These are phyloP conservation scores for Colletotrichum paranaense DNA, from an alignment of 2,329 filamentous ascomycete species.

Conservation along the genomic window DNA sequence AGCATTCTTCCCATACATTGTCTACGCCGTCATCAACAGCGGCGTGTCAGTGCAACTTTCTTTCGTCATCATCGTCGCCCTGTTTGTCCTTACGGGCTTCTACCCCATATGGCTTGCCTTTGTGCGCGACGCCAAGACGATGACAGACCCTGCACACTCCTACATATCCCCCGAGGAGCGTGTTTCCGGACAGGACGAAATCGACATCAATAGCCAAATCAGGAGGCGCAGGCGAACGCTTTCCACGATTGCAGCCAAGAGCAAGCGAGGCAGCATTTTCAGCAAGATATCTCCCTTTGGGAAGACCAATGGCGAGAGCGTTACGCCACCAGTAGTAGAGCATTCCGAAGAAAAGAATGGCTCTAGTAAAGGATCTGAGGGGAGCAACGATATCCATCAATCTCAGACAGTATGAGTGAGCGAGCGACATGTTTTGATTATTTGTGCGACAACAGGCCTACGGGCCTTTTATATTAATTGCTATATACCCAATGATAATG, in stretches of 20 bases:
- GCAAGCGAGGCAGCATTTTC: constrained; percentile 28
- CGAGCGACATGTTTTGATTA: constrained; percentile 14
- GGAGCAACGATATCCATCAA: constrained; percentile 21
- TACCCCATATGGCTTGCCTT: constrained; percentile 63
- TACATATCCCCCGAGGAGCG: constrained; percentile 30
- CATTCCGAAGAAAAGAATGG: constrained; percentile 29
- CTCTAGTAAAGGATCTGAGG: constrained; percentile 29
- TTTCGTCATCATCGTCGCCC: constrained; percentile 70
- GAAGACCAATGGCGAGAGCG: constrained; percentile 27
- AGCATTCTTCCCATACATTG: constrained; percentile 78
- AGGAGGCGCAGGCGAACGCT: constrained; percentile 19
- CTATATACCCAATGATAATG: constrained; percentile 36
- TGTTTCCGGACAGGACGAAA: constrained; percentile 18
- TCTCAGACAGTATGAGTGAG: constrained; percentile 31
- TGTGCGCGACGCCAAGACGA: constrained; percentile 56
- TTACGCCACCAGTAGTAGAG: constrained; percentile 27
- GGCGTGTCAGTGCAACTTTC: constrained; percentile 72
- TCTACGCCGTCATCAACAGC: constrained; percentile 73
- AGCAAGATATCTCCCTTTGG: constrained; percentile 30
- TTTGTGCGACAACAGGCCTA: constrained; percentile 2
- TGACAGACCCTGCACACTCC: constrained; percentile 51
- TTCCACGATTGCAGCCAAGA: constrained; percentile 19
- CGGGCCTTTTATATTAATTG: constrained; percentile 29
- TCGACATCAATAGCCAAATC: constrained; percentile 27
- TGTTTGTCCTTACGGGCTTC: constrained; percentile 57